Base-by-base conservation (phyloP, 208 protist species). In the Endotrypanum monterogeii region DNA sequence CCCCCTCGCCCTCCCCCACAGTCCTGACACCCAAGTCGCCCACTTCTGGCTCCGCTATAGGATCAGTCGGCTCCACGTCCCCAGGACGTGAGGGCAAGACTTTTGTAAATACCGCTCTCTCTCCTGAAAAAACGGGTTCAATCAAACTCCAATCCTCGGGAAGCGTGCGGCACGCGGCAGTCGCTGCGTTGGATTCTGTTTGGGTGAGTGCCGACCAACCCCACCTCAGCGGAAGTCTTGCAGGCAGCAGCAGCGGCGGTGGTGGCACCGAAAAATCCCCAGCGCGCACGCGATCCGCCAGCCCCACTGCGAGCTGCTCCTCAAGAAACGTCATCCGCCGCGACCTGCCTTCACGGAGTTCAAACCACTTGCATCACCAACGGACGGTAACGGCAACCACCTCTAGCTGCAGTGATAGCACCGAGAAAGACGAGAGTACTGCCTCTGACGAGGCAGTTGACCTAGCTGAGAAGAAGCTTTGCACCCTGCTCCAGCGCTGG, bases 61-160 rank as follows among this genome's bases (percentile, higher is more conserved):
- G 28, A 30, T 20, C 61, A 41, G 67, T 37, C 69, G 44, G 52
- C 30, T 11, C 25, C 50, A 37, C 55, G n/a, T 70, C 76, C 0
- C 44, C 70, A 1, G 39, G 70, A 20, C 65, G 70, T 18, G 69
- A 76, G 7, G 32, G 66, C 71, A 76, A 71, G 41, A 44, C 83
- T 32, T 62, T 83, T 18, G 77, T 85, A 32, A 83, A 83, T 41
- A 68, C 73, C n/a, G 73, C 83, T 35, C 80, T 83, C 73, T 72
- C 82, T 51, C 67, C 77, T 16, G 71, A 79, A 50, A 85, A 80
- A 68, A 67, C 72, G 5, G 73, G 72, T 23, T 70, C 72, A 8
- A 83, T 83, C 41, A 76, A 79, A 46, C 51, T 63, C 8, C 66
- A 77, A 9, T 56, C 57, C 6, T 5, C 67, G 23, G 72, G 71